phyloP scores from a whole-genome alignment of 2,329 filamentous ascomycete genomes.

The Rhynchosporium secalis region DNA sequence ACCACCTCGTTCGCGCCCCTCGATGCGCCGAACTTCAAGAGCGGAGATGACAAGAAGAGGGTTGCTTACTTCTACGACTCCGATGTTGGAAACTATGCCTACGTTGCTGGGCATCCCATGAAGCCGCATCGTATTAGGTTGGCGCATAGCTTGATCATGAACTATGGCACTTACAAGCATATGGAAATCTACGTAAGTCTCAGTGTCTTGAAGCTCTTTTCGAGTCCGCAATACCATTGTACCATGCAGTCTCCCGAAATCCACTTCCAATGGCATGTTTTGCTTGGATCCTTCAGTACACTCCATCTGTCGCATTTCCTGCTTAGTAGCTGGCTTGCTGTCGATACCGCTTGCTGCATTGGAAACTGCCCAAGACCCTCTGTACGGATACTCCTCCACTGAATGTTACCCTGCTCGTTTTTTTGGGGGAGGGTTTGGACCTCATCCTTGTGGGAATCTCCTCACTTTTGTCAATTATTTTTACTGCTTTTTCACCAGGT shows the following conservation, averaged over 20 bases:
- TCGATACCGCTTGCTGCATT: not conserved
- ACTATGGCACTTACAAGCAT: slow-evolving; percentile 68
- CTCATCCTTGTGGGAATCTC: not conserved
- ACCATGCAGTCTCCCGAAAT: not conserved
- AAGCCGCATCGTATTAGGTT: slow-evolving; percentile 95
- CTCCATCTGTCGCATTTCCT: slow-evolving; percentile 6
- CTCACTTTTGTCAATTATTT: not conserved
- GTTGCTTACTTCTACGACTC: slow-evolving; percentile 99
- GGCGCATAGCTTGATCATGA: slow-evolving; percentile 93
- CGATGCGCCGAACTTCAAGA: slow-evolving; percentile 52
- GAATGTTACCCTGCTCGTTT: not conserved
- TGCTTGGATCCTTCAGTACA: too few relatives aligned
- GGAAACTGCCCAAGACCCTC: not conserved
- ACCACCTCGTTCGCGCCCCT: slow-evolving; percentile 49
- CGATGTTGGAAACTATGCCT: slow-evolving; percentile 97
- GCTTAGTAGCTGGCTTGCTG: not conserved
- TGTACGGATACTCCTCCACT: not conserved
- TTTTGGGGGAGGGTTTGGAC: not conserved
- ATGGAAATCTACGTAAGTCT: slow-evolving; percentile 89
- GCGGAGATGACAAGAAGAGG: slow-evolving; percentile 65
- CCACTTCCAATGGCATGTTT: not conserved
- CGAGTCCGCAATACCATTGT: not conserved
- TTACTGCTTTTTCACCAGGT: not conserved
- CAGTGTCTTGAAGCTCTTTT: not conserved
- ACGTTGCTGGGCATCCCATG: slow-evolving; percentile 96